Conservation (phyloP, 2,329 filamentous ascomycete species). For the Fusarium illudens region DNA sequence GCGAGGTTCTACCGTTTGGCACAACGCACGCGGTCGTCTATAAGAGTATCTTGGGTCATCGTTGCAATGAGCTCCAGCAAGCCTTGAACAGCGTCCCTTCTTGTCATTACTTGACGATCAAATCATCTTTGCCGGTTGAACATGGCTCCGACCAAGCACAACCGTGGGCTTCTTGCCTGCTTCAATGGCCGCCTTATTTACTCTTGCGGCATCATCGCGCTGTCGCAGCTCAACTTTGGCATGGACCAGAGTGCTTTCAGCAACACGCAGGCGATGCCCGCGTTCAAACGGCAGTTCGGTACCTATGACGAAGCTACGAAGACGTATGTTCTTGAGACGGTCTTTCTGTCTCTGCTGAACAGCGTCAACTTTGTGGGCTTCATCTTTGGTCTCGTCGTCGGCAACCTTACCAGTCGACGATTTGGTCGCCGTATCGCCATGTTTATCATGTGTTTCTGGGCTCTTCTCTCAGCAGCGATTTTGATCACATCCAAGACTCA, state of each 20-base stretch:
- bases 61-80: neutral
- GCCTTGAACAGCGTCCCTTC: neutral
- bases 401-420: conserved; percentile 41
- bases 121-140: no score
- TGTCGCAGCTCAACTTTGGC: conserved; percentile 51
- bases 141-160: neutral
- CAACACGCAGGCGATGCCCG: conserved; percentile 49
- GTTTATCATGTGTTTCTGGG: conserved; percentile 49
- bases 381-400: conserved; percentile 37
- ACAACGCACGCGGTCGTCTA: neutral
- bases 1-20: neutral
- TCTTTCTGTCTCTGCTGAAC: conserved; percentile 45
- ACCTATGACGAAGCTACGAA: conserved; percentile 22
- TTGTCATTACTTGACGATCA: neutral
- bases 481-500: conserved; percentile 38
- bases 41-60: neutral
- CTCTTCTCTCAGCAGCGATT: conserved; percentile 45
- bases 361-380: conserved; percentile 45
- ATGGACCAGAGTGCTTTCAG: conserved; percentile 50
- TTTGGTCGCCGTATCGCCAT: conserved; percentile 49
- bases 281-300: conserved; percentile 47
- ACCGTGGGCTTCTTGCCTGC: neutral
- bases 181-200: conserved; percentile 7
- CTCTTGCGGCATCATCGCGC: conserved; percentile 42
- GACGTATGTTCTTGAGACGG: conserved; percentile 38